Base-by-base conservation (phyloP, 164 flowering plant species). In the Chimonanthus salicifolius region DNA sequence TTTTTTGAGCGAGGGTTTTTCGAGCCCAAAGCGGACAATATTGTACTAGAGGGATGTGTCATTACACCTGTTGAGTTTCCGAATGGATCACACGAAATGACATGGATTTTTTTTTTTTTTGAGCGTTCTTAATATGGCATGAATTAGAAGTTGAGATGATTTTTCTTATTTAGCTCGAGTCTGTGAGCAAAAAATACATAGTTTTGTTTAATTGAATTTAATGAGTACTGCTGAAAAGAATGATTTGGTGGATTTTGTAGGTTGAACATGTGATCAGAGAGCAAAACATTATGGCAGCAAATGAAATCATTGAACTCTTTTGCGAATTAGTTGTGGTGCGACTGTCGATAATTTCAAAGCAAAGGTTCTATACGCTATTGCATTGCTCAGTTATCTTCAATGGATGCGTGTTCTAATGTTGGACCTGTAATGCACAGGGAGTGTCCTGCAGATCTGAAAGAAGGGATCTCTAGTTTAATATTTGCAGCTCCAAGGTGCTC, bases 231-330 rank as follows among this genome's bases (percentile, higher is more conserved):
- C 60, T 54, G 66, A 8, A 18, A 48, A 16, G 45, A 33, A 51
- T 20, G 71, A 16, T 47, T 62, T 18, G 54, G 47, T 51, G 48
- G 33, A 7, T 62, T 49, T 73, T 81, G 80, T 80, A 94, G 99
- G 94, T 95, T 78, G 98, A 95, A 78, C 99, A 92, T 76, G 98
- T 93, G 67, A 89, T 95, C n/a, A 80, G 99, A 76, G 99, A 92
- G 71, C 97, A 95, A 85, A 95, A 95, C 80, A 79, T 88, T 66
- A 82, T 91, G 92, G 96, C 96, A 62, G 98, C 99, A 64, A 92
- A 92, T 79, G 98, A 95, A 81, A 82, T 93, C 71, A 81, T 95
- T 77, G 99, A 93, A 83, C 92, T 95, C 70, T 95, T 95, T 85
- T 95, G 99, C 71, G 98, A 92, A 70, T 83, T 91, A 46, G 74